Evolutionary conservation across 192 early-diverging fungal species (phyloP), one percentile per base, ranked within the genome.

Genomic region (Dimargaris cristalligena): DNA sequence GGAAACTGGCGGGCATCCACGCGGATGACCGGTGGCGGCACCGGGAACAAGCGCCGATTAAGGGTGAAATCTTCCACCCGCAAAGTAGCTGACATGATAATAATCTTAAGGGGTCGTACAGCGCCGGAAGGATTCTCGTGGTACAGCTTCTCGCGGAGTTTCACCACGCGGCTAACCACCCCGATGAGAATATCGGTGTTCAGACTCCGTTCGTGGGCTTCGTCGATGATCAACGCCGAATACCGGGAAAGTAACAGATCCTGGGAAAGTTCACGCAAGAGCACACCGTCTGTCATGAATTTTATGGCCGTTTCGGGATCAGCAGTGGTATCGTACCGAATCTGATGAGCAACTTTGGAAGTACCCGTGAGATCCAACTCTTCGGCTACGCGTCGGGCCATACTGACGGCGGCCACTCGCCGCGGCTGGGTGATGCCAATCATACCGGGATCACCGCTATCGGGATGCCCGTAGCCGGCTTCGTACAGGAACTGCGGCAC

Each of bases 201-300:
- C 59, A 97, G 74, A 46, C 88, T 94, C 58, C 97, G 79, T 71
- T 97, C 97, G 76, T 99, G 97, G 4, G 97, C 94, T 69, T 99
- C 97, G 67, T 99, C 97, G 38, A 95, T 89, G 50, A 99, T 94
- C 30, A 99, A 86, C 29, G 80, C 87, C 1, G 92, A 94, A 66
- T 99, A 99, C 65, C 88, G 81, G 32, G 80, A 78, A n/a, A 99
- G 68, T 25, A 97, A 72, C 45, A 97, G 71, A 63, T 97, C 96
- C 33, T 67, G 70, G 20, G 85, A 76, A 44, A 99, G 75, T 68
- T 99, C 97, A 35, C 94, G 83, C 46, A 99, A 77, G 58, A 99
- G 70, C 61, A 99, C 92, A 75, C 97, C 97, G 70, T 99, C 97
- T 6, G 97, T 99, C 93, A 98, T 96, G 60, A 98, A 99, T 74